These are phyloP conservation scores for Candida manassasensis DNA, from an alignment of 805 yeast genomes.

Conservation along the genomic window DNA sequence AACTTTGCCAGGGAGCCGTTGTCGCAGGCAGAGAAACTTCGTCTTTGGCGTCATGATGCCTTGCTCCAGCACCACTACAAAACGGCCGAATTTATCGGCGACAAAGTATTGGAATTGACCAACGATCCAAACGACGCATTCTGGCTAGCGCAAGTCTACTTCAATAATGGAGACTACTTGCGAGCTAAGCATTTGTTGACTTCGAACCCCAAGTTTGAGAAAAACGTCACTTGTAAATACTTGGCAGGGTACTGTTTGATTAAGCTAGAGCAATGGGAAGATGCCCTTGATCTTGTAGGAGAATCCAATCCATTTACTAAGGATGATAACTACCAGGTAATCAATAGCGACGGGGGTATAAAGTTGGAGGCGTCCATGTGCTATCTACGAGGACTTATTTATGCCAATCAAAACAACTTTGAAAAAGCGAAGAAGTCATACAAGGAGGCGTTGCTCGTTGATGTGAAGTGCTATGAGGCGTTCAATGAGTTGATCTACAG, in stretches of 20 bases:
- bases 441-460: constrained; percentile 80
- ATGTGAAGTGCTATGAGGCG: constrained; percentile 91
- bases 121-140: constrained; percentile 90
- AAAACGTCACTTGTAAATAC: constrained; percentile 73
- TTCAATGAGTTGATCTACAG: constrained; percentile 71
- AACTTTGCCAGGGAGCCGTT: constrained; percentile 35
- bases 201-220: constrained; percentile 48
- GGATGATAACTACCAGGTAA: constrained; percentile 34
- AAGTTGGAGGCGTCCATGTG: constrained; percentile 85
- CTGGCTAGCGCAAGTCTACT: constrained; percentile 92
- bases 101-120: constrained; percentile 79
- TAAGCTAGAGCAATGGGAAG: constrained; percentile 76
- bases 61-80: constrained; percentile 84
- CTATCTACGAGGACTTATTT: constrained; percentile 77
- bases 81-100: constrained; percentile 89
- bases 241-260: constrained; percentile 71
- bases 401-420: constrained; percentile 76
- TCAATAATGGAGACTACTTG: constrained; percentile 66
- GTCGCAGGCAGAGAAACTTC: constrained; percentile 77
- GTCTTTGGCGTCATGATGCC: constrained; percentile 94
- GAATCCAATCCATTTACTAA: constrained; percentile 69
- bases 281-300: constrained; percentile 81
- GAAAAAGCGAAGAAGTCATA: constrained; percentile 83
- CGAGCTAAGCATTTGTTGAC: constrained; percentile 72
- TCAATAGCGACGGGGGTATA: constrained; percentile 74